Evolutionary conservation across 139 green algal species (phyloP).

Genomic region (Yamagishiella unicocca): DNA sequence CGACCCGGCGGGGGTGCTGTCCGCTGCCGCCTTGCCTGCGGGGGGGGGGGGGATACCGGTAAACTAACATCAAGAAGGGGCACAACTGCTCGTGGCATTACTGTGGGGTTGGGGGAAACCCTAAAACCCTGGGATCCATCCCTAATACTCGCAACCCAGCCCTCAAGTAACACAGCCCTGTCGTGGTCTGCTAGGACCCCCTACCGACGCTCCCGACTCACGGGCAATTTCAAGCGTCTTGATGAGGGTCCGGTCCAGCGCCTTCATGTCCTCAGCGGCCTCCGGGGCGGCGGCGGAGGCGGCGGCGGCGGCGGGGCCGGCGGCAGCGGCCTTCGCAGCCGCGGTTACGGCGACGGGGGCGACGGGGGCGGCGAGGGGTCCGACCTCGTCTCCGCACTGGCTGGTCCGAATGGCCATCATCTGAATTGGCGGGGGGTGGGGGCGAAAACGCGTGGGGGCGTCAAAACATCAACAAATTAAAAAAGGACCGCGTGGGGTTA

Average conservation of each 20-base stretch:
- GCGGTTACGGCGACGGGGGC: neutral
- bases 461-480: no score
- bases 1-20: neutral
- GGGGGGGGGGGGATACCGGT: neutral
- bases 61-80: no score
- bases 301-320: neutral
- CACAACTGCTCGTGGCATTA: no score
- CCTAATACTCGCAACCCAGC: no score
- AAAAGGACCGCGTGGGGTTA: no score
- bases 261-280: neutral
- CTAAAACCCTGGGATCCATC: no score
- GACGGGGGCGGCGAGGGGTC: neutral
- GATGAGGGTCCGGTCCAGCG: conserved; percentile 33
- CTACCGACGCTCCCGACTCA: no score
- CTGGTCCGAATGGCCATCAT: conserved; percentile 43
- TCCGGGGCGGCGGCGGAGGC: neutral
- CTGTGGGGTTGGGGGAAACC: no score
- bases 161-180: no score
- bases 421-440: no score
- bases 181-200: no score
- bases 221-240: conserved; percentile 32
- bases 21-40: conserved; percentile 18
- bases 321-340: neutral
- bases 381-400: neutral
- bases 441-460: no score